A percentile compares a stretch with the other conserved stretches of the same genome.
Evolutionary conservation across 306 rosid genomes (phyloP).

Genomic region (Cyamopsis tetragonoloba): DNA sequence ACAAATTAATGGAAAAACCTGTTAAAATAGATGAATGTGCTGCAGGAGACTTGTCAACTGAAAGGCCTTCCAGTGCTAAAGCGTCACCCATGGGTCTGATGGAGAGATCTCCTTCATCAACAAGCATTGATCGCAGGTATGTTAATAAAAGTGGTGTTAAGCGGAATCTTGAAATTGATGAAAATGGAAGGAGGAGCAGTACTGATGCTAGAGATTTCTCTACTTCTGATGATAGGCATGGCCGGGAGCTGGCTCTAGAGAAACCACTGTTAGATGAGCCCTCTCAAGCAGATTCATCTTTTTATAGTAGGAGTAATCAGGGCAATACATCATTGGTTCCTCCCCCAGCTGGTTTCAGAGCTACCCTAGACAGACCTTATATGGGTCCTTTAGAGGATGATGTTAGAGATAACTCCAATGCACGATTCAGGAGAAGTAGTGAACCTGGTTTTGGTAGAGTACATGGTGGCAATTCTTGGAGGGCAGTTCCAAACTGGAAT

Average conservation of each 20-base stretch:
- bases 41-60: constrained; percentile 60
- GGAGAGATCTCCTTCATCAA: constrained; percentile 77
- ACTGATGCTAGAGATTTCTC: constrained; percentile 65
- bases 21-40: constrained; percentile 58
- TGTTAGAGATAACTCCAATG: constrained; percentile 65
- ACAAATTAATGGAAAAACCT: constrained; percentile 61
- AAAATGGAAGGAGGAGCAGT: constrained; percentile 68
- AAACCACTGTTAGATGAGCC: constrained; percentile 61
- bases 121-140: constrained; percentile 73
- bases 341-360: constrained; percentile 64
- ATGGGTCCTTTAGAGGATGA: constrained; percentile 78
- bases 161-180: constrained; percentile 72
- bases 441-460: constrained; percentile 78
- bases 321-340: constrained; percentile 51
- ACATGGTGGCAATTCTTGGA: constrained; percentile 89
- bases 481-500: constrained; percentile 86
- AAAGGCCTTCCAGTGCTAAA: constrained; percentile 76
- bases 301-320: constrained; percentile 62
- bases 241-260: constrained; percentile 58
- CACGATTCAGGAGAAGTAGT: constrained; percentile 69
- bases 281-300: constrained; percentile 60
- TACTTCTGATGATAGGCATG: constrained; percentile 56
- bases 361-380: constrained; percentile 78
- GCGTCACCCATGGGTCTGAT: constrained; percentile 68
- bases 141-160: constrained; percentile 47